These are phyloP conservation scores for Lachancea waltii DNA, from an alignment of 805 yeast genomes.

Conservation along the genomic window DNA sequence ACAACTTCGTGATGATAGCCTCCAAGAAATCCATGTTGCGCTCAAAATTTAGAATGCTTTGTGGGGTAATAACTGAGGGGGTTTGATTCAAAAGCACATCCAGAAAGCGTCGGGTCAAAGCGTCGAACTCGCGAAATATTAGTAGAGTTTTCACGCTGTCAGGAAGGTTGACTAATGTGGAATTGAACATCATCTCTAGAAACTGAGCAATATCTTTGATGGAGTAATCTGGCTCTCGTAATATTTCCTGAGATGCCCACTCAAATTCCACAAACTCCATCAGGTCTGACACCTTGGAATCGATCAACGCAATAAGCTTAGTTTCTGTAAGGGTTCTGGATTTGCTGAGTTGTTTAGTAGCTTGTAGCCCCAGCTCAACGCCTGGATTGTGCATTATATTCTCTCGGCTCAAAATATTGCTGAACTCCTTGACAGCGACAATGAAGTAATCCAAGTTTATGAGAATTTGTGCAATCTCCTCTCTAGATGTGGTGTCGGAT, in stretches of 20 bases:
- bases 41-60: slow-evolving; percentile 66
- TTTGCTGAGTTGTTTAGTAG: slow-evolving; percentile 48
- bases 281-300: slow-evolving; percentile 69
- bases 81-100: slow-evolving; percentile 49
- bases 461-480: slow-evolving; percentile 81
- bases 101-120: slow-evolving; percentile 65
- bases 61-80: slow-evolving; percentile 46
- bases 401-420: slow-evolving; percentile 36
- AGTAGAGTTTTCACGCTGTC: slow-evolving; percentile 67
- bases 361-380: slow-evolving; percentile 40
- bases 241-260: slow-evolving; percentile 54
- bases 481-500: slow-evolving; percentile 70
- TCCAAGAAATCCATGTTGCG: slow-evolving; percentile 76
- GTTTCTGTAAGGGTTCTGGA: slow-evolving; percentile 71
- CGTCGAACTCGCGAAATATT: slow-evolving; percentile 82
- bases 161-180: slow-evolving; percentile 80
- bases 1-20: slow-evolving; percentile 33
- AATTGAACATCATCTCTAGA: slow-evolving; percentile 75
- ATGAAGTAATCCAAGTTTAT: slow-evolving; percentile 84
- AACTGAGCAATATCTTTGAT: slow-evolving; percentile 81
- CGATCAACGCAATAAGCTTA: slow-evolving; percentile 75
- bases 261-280: slow-evolving; percentile 81
- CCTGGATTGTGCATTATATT: slow-evolving; percentile 33
- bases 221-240: slow-evolving; percentile 61
- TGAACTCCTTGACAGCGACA: slow-evolving; percentile 63